Evolutionary conservation across 495 filamentous ascomycete species (phyloP), one percentile per base, ranked within the genome.

Genomic region (Xylaria curta): DNA sequence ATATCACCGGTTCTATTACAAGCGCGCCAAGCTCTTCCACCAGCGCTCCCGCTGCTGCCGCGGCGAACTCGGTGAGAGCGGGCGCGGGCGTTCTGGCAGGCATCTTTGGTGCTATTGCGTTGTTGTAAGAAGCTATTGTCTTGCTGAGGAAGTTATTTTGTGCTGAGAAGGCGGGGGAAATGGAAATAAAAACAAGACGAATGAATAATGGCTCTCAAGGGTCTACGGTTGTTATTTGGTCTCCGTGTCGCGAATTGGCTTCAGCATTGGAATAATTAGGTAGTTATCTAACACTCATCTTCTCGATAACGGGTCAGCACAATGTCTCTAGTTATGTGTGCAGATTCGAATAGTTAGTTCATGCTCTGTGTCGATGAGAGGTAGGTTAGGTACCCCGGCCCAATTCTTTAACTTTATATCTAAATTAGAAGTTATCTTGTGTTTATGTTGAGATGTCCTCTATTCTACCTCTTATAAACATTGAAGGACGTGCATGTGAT

Each of bases 41-140:
- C 13, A 58, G 15, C 44, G 26, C 69, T 24, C 71, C 74, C 1
- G 69, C 67, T 58, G 73, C 61, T 26, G 78, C 73, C 1, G 74
- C 74, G 46, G 73, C 74, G 51, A 75, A 72, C 13, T 62, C 75
- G n/a, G 61, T 68, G 24, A 67, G 59, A 40, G 42, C 75, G 1
- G 70, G 76, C 6, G 77, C 74, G 40, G 78, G 75, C 15, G 44
- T 80, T 15, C 21, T 77, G 38, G 78, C 64, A 59, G 69, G 76
- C 21, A 66, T 79, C 21, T 13, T 72, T 19, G 80, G 77, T 61
- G 44, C 71, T 28, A 47, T 77, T 51, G 80, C 70, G 56, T 59
- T 72, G 2, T 65, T 77, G 66, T 79, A 69, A 77, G 72, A 56
- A 24, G 19, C 4, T 31, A 13, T 5, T 56, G 10, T 24, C 36